Evolutionary conservation across 768 basidiomycete genomes (phyloP), one percentile per base, ranked within the genome.

Genomic region (Boletus barrowsii): DNA sequence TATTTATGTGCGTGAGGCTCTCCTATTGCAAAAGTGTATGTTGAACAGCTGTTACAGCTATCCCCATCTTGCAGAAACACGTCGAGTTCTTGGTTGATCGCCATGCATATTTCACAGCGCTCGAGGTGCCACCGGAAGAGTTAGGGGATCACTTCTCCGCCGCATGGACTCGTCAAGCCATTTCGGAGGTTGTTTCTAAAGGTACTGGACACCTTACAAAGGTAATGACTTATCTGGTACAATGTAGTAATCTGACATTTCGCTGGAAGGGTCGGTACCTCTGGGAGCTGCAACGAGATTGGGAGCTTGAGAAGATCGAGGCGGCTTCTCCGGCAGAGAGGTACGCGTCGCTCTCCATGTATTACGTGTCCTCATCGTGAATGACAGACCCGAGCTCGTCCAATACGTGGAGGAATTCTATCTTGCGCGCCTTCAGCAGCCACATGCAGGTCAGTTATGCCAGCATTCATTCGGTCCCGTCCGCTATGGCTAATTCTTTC

Each of bases 261-360:
- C 44, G 47, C 17, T 37, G 54, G 10, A 63, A 93, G 91, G 85
- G 88, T 59, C 79, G 83, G 55, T 55, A 77, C 51, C 68, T 95
- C 11, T 95, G 89, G 88, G 83, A 88, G 55, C 53, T 75, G 24
- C 82, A 84, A 63, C 76, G 81, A 29, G 85, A 90, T 53, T 94
- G 90, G 87, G 87, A 89, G 63, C 64, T 88, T 42, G 81, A 85
- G 51, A 71, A 76, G 45, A 72, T 94, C 17, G 83, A 85, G 53
- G 68, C 66, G 0, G 74, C 79, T 17, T 55, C 78, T 10, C 64
- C 65, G 5, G 58, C 68, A 11, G 81, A 86, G 56, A 83, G 72
- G 84, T 83, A 54, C 30, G 69, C 36, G 26, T 20, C 11, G 14
- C 13, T 51, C 26, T 20, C 35, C 45, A 6, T n/a, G 20, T 20